Percentiles rank a stretch among this genome's conserved stretches.
Conservation (phyloP, 2,329 filamentous ascomycete genomes). For the Colletotrichum simmondsii region DNA sequence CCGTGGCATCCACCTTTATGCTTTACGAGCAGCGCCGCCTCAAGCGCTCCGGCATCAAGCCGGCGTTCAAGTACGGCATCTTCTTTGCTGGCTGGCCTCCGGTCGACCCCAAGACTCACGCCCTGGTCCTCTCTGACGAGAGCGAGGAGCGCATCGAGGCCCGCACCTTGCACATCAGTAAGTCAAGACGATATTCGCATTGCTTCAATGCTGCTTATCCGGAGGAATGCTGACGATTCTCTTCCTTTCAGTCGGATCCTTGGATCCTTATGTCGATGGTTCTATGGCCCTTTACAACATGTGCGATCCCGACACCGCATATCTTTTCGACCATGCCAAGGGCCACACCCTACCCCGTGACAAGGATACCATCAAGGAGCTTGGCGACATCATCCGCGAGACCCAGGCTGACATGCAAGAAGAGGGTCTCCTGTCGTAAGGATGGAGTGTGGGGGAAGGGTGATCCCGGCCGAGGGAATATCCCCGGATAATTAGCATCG, state of each 20-base stretch:
- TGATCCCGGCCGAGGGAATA: background rate
- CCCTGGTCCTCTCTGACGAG: slow-evolving; percentile 61
- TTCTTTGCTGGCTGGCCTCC: slow-evolving; percentile 68
- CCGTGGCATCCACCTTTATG: slow-evolving; percentile 63
- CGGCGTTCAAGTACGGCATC: slow-evolving; percentile 58
- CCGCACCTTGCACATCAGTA: slow-evolving; percentile 62
- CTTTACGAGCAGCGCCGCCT: slow-evolving; percentile 58
- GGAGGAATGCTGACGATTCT: slow-evolving; percentile 33
- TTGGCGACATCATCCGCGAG: slow-evolving; percentile 56
- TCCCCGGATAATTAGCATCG: slow-evolving; percentile 4
- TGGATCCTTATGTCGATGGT: slow-evolving; percentile 70
- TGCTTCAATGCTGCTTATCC: background rate
- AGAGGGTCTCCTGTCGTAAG: slow-evolving; percentile 27
- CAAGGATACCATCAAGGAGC: slow-evolving; percentile 57
- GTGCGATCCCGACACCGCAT: slow-evolving; percentile 68
- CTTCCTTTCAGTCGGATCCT: slow-evolving; percentile 54
- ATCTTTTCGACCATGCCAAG: slow-evolving; percentile 73
- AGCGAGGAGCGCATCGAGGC: slow-evolving; percentile 61
- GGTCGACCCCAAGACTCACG: slow-evolving; percentile 52
- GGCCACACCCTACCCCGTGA: slow-evolving; percentile 71
- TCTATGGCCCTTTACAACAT: slow-evolving; percentile 71
- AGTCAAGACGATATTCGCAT: slow-evolving; percentile 37
- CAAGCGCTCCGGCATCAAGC: slow-evolving; percentile 37
- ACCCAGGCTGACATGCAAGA: slow-evolving; percentile 31
- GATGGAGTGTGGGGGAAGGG: slow-evolving; percentile 15